Conservation (phyloP, 768 basidiomycete genomes). For the Saitozyma podzolica region DNA sequence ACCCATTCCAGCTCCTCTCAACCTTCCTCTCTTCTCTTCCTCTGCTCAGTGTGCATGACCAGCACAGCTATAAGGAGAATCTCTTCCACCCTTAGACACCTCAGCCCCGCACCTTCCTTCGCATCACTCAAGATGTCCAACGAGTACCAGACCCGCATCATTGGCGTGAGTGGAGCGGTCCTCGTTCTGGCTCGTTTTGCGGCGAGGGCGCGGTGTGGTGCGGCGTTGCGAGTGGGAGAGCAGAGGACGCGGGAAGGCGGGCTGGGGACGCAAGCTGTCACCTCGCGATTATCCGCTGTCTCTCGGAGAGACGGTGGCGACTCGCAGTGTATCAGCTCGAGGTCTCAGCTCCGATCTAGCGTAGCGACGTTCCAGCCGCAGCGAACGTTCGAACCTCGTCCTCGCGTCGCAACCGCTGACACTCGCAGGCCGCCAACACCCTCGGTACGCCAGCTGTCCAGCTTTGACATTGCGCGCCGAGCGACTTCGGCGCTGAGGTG, state of each 20-base stretch:
- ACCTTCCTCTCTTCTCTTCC: constrained; percentile 7
- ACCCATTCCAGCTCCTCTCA: neutral
- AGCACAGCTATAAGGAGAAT: constrained; percentile 29
- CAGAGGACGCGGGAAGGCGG: too few relatives aligned
- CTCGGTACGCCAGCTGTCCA: constrained; percentile 64
- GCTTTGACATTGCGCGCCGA: neutral
- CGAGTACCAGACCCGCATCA: constrained; percentile 21
- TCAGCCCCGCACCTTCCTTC: constrained; percentile 7
- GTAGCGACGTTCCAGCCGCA: too few relatives aligned
- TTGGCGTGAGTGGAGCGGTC: constrained; percentile 12
- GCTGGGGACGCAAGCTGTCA: too few relatives aligned
- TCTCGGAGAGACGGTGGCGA: too few relatives aligned
- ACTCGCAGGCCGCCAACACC: constrained; percentile 71
- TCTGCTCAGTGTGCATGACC: constrained; percentile 20
- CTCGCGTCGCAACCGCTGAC: too few relatives aligned
- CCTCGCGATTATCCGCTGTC: too few relatives aligned
- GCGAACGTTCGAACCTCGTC: too few relatives aligned
- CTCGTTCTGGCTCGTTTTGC: neutral
- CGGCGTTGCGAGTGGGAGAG: neutral
- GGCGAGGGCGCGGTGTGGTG: neutral
- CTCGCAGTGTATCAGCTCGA: too few relatives aligned
- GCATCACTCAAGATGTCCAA: constrained; percentile 16
- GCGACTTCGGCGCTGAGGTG: neutral
- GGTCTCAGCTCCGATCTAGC: too few relatives aligned
- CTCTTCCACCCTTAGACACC: constrained; percentile 14